Base-by-base conservation (phyloP, 768 basidiomycete species). In the Lactifluus piperatus region DNA sequence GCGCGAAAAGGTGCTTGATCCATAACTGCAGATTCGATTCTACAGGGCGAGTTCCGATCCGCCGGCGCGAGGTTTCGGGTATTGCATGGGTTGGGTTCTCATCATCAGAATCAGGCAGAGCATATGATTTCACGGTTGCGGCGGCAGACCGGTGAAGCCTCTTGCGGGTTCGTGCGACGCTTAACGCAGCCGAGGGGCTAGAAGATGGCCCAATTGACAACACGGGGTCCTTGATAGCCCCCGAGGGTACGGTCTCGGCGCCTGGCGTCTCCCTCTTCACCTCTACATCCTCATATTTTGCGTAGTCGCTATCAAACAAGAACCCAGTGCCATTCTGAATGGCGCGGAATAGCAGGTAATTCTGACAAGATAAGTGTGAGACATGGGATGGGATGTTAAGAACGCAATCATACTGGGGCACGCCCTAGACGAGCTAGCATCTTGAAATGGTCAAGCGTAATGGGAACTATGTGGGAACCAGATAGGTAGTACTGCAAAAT, bases 371-470 rank as follows among this genome's bases (percentile, higher is more conserved):
- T 47, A 43, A 46, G 9, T 36, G 18, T 37, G 43, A 59, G 27
- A 26, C 3, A 43, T 60, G n/a, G 49, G n/a, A 8, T 22, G 47
- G 30, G 8, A 14, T 24, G 30, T 24, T 3, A 26, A 44, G 60
- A 20, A 46, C 8, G 56, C 53, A 20, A 37, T 70, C 85, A 66
- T 66, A 85, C 85, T 9, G 84, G 81, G 29, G 76, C 71, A 59
- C 76, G 77, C 20, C 86, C 86, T 18, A 91, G 71, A 45, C 77
- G 79, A 4, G 87, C 87, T 48, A 91, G 76, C n/a, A 85, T 67
- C 67, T 82, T 79, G 72, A 91, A 91, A 66, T 88, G 87, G 66
- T 86, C 83, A 51, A 91, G 72, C 5, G 88, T 90, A 32, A 89
- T 67, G 22, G 88, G 88, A 27, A 89, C 85, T 45, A 75, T 80